phyloP scores from a whole-genome alignment of 192 early-diverging fungal species.

The Helicostylum pulchrum region DNA sequence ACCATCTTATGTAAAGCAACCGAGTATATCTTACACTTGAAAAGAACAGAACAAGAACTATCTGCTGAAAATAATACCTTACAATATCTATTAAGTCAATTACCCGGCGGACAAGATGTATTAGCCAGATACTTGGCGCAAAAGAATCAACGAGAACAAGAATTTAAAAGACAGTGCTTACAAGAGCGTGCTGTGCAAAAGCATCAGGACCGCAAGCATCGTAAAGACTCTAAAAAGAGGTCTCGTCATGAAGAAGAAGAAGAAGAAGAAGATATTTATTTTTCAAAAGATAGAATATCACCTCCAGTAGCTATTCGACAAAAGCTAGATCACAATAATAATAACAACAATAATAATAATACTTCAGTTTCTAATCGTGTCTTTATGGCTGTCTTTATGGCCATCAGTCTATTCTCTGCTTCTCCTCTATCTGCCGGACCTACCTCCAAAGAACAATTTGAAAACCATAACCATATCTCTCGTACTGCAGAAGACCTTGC shows the following conservation, averaged over 20 bases:
- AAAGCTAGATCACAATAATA: no score
- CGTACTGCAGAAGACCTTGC: not conserved
- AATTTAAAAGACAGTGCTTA: not conserved
- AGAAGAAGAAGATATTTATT: not conserved
- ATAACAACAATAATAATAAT: not conserved
- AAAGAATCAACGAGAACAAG: constrained; percentile 16
- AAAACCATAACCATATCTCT: constrained; percentile 26
- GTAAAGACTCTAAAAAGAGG: constrained; percentile 4
- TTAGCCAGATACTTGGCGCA: not conserved
- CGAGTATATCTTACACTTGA: constrained; percentile 79
- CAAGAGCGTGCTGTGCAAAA: constrained; percentile 9
- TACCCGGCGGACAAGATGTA: constrained; percentile 42
- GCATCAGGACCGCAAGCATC: not conserved
- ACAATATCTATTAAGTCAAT: constrained; percentile 35
- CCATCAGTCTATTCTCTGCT: constrained; percentile 45
- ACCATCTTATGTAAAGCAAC: constrained; percentile 89
- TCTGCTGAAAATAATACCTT: constrained; percentile 45
- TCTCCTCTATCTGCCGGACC: constrained; percentile 26
- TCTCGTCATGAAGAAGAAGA: not conserved
- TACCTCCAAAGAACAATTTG: constrained; percentile 14
- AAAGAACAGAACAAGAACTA: constrained; percentile 34
- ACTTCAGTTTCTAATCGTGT: constrained; percentile 29
- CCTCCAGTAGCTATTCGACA: not conserved
- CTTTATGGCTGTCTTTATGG: constrained; percentile 59
- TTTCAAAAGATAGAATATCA: not conserved